phyloP scores from a whole-genome alignment of 2,329 filamentous ascomycete genomes.

The Cladosporium sp. region DNA sequence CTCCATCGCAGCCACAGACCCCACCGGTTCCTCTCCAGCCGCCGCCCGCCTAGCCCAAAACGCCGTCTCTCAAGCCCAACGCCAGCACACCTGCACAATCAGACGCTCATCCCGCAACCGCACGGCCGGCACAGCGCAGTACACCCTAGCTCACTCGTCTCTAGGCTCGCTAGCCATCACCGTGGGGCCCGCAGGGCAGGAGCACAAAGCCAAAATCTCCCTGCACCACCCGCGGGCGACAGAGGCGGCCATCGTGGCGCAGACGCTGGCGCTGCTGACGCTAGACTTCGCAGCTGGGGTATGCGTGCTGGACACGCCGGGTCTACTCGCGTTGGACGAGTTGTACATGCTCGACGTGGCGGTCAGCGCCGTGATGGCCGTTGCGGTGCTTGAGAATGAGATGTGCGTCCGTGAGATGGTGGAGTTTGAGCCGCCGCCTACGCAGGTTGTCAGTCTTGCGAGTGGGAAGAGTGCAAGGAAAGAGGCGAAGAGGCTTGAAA shows the following conservation, averaged over 20 bases:
- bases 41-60: constrained; percentile 58
- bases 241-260: constrained; percentile 36
- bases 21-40: constrained; percentile 59
- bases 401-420: constrained; percentile 20
- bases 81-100: constrained; percentile 65
- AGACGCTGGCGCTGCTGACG: constrained; percentile 39
- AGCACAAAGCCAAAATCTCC: constrained; percentile 27
- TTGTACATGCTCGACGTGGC: constrained; percentile 44
- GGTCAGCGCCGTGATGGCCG: constrained; percentile 39
- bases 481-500: constrained; percentile 14
- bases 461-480: constrained; percentile 20
- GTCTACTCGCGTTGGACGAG: constrained; percentile 40
- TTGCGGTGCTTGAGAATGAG: constrained; percentile 43
- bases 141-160: constrained; percentile 43
- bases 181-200: constrained; percentile 21
- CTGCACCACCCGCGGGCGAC: constrained; percentile 38
- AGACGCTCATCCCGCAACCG: constrained; percentile 53
- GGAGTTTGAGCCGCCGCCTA: constrained; percentile 31
- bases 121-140: constrained; percentile 32
- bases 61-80: constrained; percentile 55
- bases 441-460: constrained; percentile 8
- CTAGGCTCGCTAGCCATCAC: constrained; percentile 42
- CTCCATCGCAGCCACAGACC: constrained; percentile 62
- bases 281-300: constrained; percentile 41
- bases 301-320: constrained; percentile 42